These are phyloP conservation scores for Pseudozyma thailandica DNA, from an alignment of 1,284 basidiomycete species.

Conservation along the genomic window DNA sequence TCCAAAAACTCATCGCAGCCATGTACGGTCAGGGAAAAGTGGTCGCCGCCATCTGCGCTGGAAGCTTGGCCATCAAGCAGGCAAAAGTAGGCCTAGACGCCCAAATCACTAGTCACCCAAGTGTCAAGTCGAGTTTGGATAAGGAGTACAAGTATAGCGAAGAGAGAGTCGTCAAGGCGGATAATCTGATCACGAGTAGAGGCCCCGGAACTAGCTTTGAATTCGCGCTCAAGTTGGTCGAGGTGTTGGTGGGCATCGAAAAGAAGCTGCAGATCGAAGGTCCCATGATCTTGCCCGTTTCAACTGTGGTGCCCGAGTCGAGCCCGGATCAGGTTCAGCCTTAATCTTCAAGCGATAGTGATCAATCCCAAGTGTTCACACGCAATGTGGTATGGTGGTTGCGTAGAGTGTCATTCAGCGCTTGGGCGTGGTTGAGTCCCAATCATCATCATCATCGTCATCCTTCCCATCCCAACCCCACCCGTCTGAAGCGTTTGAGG, in stretches of 20 bases:
- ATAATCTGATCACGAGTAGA: slow-evolving; percentile 77
- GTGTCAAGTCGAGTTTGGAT: slow-evolving; percentile 72
- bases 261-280: slow-evolving; percentile 77
- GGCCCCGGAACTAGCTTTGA: slow-evolving; percentile 84
- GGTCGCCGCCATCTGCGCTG: slow-evolving; percentile 59
- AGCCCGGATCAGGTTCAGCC: slow-evolving; percentile 10
- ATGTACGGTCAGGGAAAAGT: slow-evolving; percentile 71
- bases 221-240: slow-evolving; percentile 79
- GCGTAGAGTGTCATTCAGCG: too few relatives aligned
- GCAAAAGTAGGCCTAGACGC: slow-evolving; percentile 73
- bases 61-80: slow-evolving; percentile 77
- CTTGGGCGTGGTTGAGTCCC: background rate
- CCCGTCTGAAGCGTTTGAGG: background rate
- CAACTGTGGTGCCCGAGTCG: background rate
- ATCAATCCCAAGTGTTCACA: background rate
- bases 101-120: slow-evolving; percentile 82
- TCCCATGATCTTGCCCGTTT: slow-evolving; percentile 74
- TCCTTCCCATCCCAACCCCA: slow-evolving; percentile 22
- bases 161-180: slow-evolving; percentile 78
- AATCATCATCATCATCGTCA: slow-evolving; percentile 6
- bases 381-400: background rate
- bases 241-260: slow-evolving; percentile 75
- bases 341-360: background rate
- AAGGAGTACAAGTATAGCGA: slow-evolving; percentile 80
- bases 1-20: slow-evolving; percentile 76